Conservation (phyloP, 225 moss, liverwort and hornwort species). For the Pleurozium schreberi region DNA sequence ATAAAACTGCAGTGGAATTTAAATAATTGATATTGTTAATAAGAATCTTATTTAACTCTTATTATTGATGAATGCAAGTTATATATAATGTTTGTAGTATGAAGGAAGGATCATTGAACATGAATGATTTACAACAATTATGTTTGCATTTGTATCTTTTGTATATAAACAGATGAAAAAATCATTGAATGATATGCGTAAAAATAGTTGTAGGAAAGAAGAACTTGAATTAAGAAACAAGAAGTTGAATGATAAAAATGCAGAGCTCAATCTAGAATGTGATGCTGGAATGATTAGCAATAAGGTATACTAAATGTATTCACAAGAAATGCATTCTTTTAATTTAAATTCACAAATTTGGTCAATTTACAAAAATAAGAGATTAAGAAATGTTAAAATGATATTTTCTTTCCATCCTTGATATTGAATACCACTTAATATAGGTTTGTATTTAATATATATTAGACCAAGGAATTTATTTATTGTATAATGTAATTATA, state of each 20-base stretch:
- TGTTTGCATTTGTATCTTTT: not conserved
- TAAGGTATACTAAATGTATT: constrained; percentile 17
- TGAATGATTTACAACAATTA: too few species aligned
- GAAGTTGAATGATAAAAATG: constrained; percentile 47
- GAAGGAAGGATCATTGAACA: not conserved
- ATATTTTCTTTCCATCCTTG: not conserved
- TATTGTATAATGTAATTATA: not conserved
- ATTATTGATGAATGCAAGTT: too few species aligned
- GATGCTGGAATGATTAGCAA: constrained; percentile 54
- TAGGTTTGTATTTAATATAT: not conserved
- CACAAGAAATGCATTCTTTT: not conserved
- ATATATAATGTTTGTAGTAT: not conserved
- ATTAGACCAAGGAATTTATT: too few species aligned
- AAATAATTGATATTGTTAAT: not conserved
- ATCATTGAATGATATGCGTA: constrained; percentile 55
- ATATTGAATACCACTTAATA: not conserved
- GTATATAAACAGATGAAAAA: constrained; percentile 48
- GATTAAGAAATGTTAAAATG: too few species aligned
- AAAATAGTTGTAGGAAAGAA: constrained; percentile 57
- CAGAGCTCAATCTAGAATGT: constrained; percentile 58
- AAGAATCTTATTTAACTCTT: too few species aligned
- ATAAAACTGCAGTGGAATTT: constrained; percentile 64
- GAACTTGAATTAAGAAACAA: constrained; percentile 46
- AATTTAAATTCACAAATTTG: not conserved
- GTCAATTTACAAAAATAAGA: not conserved